These are phyloP conservation scores for Psophocarpus tetragonolobus DNA, from an alignment of 306 rosid genomes.

Conservation along the genomic window DNA sequence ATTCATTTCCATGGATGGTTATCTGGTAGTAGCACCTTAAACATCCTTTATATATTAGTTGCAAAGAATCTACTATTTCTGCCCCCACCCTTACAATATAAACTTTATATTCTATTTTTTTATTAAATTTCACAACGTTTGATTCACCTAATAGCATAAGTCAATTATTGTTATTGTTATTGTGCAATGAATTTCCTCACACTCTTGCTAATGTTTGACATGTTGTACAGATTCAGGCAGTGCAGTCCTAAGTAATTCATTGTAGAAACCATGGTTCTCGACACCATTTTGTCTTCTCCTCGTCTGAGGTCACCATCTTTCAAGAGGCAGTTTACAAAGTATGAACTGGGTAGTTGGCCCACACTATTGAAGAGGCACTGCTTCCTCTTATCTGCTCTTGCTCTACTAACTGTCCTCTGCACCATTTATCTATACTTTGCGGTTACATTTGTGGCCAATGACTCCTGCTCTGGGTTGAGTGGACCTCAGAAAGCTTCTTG, in stretches of 20 bases:
- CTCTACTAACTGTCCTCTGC: conserved; percentile 62
- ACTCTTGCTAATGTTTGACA: background rate
- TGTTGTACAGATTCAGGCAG: conserved; percentile 43
- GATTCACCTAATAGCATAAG: background rate
- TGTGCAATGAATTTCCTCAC: background rate
- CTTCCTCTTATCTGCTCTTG: conserved; percentile 66
- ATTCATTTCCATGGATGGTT: background rate
- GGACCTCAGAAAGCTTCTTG: conserved; percentile 66
- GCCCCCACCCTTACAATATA: background rate
- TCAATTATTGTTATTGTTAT: background rate
- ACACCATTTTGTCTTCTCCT: conserved; percentile 66
- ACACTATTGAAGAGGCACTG: conserved; percentile 65
- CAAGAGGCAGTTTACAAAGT: conserved; percentile 52
- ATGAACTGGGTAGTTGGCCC: conserved; percentile 81
- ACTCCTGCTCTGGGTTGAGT: conserved; percentile 55
- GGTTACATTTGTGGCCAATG: conserved; percentile 54
- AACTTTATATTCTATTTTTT: background rate
- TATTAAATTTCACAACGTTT: background rate
- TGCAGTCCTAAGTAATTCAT: conserved; percentile 32
- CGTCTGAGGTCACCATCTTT: conserved; percentile 64
- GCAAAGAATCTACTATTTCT: background rate
- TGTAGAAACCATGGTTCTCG: conserved; percentile 65
- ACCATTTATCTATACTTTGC: conserved; percentile 89
- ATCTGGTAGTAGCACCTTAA: background rate
- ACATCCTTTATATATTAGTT: background rate